These are phyloP conservation scores for Boletellus emodensis DNA, from an alignment of 768 basidiomycete genomes.

Conservation along the genomic window DNA sequence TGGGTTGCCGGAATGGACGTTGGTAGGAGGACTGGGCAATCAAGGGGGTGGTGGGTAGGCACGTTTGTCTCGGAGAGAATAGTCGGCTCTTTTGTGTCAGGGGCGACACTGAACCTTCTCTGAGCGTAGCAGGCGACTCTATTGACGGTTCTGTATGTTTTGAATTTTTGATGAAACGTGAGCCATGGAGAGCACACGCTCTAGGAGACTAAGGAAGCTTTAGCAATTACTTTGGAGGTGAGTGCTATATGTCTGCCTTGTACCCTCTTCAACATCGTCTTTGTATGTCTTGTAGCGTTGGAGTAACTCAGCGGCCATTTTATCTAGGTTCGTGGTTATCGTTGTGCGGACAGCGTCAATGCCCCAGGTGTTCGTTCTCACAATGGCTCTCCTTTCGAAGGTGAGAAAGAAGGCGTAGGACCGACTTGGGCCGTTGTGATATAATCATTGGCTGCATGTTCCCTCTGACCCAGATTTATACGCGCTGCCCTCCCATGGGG, in stretches of 20 bases:
- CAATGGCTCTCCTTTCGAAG: conserved; percentile 33
- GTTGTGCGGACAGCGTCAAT: conserved; percentile 20
- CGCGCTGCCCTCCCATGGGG: not conserved
- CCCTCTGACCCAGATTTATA: not conserved
- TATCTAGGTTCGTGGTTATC: not conserved
- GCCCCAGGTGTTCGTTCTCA: conserved; percentile 31
- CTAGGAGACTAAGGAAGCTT: conserved; percentile 16
- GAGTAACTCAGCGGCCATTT: not conserved
- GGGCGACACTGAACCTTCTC: not conserved
- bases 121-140: conserved; percentile 8
- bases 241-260: not conserved
- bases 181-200: not conserved
- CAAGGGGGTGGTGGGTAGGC: conserved; percentile 21
- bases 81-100: conserved; percentile 2
- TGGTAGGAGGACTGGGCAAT: conserved; percentile 20
- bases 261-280: not conserved
- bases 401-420: conserved; percentile 26
- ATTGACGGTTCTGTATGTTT: conserved; percentile 10
- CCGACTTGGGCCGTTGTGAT: conserved; percentile 28
- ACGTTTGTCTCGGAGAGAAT: conserved; percentile 9
- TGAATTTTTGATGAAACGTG: conserved; percentile 8
- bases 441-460: conserved; percentile 9
- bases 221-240: conserved; percentile 21
- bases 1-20: conserved; percentile 31
- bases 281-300: conserved; percentile 5